Evolutionary conservation across 805 yeast species (phyloP).

Genomic region (Saturnispora silvae): DNA sequence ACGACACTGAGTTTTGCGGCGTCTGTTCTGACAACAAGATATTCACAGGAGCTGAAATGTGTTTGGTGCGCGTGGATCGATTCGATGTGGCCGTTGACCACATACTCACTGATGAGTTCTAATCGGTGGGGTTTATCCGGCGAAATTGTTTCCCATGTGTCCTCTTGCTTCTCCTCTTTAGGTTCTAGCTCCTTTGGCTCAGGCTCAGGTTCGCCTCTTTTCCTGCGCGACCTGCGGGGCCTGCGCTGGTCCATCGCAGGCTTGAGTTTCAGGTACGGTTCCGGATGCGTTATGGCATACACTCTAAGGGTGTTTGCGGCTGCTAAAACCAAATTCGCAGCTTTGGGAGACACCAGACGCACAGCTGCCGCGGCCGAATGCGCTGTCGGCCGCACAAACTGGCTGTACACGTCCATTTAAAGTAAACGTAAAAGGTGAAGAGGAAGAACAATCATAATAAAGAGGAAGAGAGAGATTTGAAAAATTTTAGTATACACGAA

Average conservation of each 20-base stretch:
- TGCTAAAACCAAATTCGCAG: constrained; percentile 53
- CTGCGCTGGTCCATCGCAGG: constrained; percentile 1
- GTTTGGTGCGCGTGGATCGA: constrained; percentile 44
- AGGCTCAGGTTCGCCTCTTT: neutral
- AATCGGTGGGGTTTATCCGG: constrained; percentile 21
- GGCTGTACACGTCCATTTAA: constrained; percentile 79
- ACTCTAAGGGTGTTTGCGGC: constrained; percentile 62
- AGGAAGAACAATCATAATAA: too few relatives aligned
- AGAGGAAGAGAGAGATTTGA: too few relatives aligned
- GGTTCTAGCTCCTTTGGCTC: constrained; percentile 15
- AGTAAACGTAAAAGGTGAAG: too few relatives aligned
- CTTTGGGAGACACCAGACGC: constrained; percentile 27
- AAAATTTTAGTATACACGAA: too few relatives aligned
- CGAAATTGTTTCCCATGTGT: constrained; percentile 15
- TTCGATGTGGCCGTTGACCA: constrained; percentile 59
- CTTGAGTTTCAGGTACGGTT: constrained; percentile 7
- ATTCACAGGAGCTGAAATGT: constrained; percentile 42
- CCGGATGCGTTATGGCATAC: constrained; percentile 31
- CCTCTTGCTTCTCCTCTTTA: constrained; percentile 9
- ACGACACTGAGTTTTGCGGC: constrained; percentile 70
- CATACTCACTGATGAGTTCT: constrained; percentile 49
- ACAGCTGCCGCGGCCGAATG: constrained; percentile 53
- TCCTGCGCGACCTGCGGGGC: constrained; percentile 2
- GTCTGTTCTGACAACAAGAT: constrained; percentile 54
- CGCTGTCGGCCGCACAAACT: constrained; percentile 65